A percentile compares a stretch with the other conserved stretches of the same genome.
These are phyloP conservation scores for Peziza echinospora DNA, from an alignment of 495 filamentous ascomycete genomes.

Conservation along the genomic window DNA sequence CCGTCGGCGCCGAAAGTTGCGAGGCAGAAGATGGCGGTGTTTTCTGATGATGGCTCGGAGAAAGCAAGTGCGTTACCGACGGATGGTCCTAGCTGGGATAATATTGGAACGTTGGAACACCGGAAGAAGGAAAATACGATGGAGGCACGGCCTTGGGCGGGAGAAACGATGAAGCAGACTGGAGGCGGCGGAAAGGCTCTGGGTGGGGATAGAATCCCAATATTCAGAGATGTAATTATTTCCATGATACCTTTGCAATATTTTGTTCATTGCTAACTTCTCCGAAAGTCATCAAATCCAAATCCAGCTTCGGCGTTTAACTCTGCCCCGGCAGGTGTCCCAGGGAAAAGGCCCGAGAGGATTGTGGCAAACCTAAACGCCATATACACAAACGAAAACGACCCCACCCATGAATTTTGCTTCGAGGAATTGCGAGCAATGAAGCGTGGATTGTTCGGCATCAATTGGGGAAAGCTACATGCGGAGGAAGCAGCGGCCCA, in stretches of 20 bases:
- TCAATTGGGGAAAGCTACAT: constrained; percentile 37
- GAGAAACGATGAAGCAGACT: constrained; percentile 71
- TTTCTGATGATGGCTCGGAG: constrained; percentile 38
- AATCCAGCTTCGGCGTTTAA: too few relatives aligned
- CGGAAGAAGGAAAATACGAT: constrained; percentile 84
- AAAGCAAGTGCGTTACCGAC: constrained; percentile 24
- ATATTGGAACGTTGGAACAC: constrained; percentile 61
- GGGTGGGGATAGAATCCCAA: constrained; percentile 43
- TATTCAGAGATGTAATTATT: constrained; percentile 98
- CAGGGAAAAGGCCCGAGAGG: too few relatives aligned
- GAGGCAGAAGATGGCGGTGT: constrained; percentile 73
- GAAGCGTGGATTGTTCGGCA: constrained; percentile 52
- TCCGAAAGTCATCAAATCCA: too few relatives aligned
- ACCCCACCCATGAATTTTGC: constrained; percentile 15
- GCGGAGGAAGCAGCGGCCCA: constrained; percentile 19
- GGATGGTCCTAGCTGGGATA: constrained; percentile 65
- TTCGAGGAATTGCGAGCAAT: constrained; percentile 81
- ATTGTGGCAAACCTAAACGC: constrained; percentile 27
- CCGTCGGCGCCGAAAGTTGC: constrained; percentile 33
- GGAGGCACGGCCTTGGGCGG: constrained; percentile 75
- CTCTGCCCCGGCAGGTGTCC: too few relatives aligned
- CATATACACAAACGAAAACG: constrained; percentile 55
- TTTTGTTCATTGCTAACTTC: too few relatives aligned
- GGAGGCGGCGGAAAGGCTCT: constrained; percentile 45
- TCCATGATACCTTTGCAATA: too few relatives aligned